Conservation (phyloP, 2,329 filamentous ascomycete genomes). For the Tolypocladium capitatum region DNA sequence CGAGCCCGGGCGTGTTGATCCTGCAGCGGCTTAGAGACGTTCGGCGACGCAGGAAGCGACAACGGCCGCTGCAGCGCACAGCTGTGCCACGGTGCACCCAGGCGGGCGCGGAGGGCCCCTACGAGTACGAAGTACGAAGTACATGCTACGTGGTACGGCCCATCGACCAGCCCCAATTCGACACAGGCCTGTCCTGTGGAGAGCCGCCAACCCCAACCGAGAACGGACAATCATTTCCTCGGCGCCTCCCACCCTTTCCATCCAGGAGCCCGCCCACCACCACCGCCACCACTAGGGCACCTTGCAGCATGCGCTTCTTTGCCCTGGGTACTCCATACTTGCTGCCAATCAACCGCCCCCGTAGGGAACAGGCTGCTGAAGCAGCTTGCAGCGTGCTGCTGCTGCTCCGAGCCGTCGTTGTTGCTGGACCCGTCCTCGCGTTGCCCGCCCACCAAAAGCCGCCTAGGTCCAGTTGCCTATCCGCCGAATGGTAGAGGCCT, state of each 20-base stretch:
- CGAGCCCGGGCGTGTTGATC: not conserved
- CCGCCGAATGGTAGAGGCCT: not conserved
- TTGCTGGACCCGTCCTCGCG: not conserved
- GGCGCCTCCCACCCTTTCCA: not conserved
- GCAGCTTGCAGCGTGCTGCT: not conserved
- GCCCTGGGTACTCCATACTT: too few species aligned
- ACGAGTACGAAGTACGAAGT: too few species aligned
- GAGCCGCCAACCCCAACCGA: not conserved
- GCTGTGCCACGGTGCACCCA: too few species aligned
- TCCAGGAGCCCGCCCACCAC: not conserved
- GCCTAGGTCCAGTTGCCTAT: not conserved
- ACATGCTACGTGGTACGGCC: not conserved
- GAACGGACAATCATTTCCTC: conserved; percentile 1
- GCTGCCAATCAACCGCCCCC: not conserved
- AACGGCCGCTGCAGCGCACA: too few species aligned
- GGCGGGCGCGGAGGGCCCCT: too few species aligned
- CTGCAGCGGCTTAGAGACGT: not conserved
- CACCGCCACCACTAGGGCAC: not conserved
- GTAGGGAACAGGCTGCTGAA: not conserved
- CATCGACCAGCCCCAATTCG: not conserved
- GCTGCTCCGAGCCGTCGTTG: not conserved
- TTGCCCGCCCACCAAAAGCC: not conserved
- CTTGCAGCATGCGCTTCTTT: not conserved
- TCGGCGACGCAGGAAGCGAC: too few species aligned
- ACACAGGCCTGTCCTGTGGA: not conserved